These are phyloP conservation scores for Leptomonas pyrrhocoris DNA, from an alignment of 208 protist species.

Conservation along the genomic window DNA sequence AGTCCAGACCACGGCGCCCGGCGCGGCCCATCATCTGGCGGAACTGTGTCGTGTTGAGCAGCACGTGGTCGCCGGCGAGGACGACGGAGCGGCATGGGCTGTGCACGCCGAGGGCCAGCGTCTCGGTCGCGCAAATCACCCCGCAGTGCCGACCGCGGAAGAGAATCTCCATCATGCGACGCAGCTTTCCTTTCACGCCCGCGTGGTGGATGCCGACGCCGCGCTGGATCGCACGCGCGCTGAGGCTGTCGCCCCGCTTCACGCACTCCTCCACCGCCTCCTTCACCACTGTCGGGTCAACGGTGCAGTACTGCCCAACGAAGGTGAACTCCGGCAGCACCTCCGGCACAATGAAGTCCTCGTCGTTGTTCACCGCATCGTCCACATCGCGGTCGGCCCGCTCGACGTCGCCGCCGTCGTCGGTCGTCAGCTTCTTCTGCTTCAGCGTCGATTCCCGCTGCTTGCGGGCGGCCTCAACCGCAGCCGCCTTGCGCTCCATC, in stretches of 20 bases:
- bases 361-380: conserved; percentile 44
- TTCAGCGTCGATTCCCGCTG: conserved; percentile 81
- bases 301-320: conserved; percentile 61
- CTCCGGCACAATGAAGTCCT: conserved; percentile 75
- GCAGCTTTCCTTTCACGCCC: conserved; percentile 88
- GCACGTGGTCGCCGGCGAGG: conserved; percentile 90
- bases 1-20: conserved; percentile 95
- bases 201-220: conserved; percentile 94
- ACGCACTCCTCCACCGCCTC: conserved; percentile 69
- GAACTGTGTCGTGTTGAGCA: conserved; percentile 93
- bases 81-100: conserved; percentile 96
- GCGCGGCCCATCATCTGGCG: conserved; percentile 96
- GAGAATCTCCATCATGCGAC: conserved; percentile 90
- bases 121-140: conserved; percentile 94
- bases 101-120: conserved; percentile 96
- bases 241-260: conserved; percentile 69
- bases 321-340: conserved; percentile 91
- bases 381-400: conserved; percentile 56
- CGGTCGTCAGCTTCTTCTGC: conserved; percentile 71
- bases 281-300: conserved; percentile 45
- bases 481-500: conserved; percentile 72
- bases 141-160: conserved; percentile 90
- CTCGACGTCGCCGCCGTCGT: conserved; percentile 76
- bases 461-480: conserved; percentile 53
- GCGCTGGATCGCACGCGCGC: conserved; percentile 73